A percentile compares a stretch with the other conserved stretches of the same genome.
Conservation (phyloP, 345 rosid genomes). For the Acer yangbiense region DNA sequence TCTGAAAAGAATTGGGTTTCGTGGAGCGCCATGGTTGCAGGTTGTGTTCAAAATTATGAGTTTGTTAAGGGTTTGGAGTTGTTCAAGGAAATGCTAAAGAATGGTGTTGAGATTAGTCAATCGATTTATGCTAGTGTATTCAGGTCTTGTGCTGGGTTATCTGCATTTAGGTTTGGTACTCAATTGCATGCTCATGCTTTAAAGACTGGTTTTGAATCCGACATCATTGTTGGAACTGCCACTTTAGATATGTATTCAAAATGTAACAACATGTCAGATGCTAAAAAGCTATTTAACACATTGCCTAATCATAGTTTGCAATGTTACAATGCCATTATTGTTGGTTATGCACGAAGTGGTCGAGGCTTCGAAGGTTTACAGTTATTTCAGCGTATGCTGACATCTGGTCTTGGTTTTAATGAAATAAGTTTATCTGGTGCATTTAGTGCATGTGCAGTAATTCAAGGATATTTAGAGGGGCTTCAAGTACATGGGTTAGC, state of each 20-base stretch:
- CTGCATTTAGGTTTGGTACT: conserved; percentile 54
- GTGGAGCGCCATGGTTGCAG: conserved; percentile 89
- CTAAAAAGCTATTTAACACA: conserved; percentile 66
- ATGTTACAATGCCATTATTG: conserved; percentile 81
- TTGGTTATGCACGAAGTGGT: conserved; percentile 62
- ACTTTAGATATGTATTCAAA: conserved; percentile 93
- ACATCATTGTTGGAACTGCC: conserved; percentile 81
- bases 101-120: conserved; percentile 59
- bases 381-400: conserved; percentile 52
- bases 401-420: conserved; percentile 65
- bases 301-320: conserved; percentile 63
- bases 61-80: conserved; percentile 51
- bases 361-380: conserved; percentile 63
- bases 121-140: conserved; percentile 88
- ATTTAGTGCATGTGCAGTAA: conserved; percentile 75
- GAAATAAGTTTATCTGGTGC: conserved; percentile 88
- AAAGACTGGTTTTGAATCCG: conserved; percentile 59
- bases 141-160: conserved; percentile 72
- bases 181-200: conserved; percentile 89
- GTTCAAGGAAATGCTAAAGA: conserved; percentile 73
- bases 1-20: conserved; percentile 72
- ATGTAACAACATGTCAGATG: conserved; percentile 63
- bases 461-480: conserved; percentile 65
- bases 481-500: conserved; percentile 71
- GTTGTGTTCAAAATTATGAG: conserved; percentile 68